Base-by-base conservation (phyloP, 2,329 filamentous ascomycete species). In the Cercospora berteroae region DNA sequence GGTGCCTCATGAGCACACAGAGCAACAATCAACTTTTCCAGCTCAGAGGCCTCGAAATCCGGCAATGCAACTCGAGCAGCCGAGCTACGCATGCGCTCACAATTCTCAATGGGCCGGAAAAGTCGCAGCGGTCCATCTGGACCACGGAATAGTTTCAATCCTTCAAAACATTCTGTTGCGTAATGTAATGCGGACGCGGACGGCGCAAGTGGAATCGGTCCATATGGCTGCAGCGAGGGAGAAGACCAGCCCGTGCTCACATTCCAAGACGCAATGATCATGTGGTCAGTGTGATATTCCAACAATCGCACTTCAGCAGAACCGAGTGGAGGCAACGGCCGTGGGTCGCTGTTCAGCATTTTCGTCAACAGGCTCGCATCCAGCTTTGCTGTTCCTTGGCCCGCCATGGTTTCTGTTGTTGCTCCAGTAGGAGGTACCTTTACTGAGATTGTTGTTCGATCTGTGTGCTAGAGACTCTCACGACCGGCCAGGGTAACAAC, bases 131-230 rank as follows among this genome's bases (percentile, higher is more conserved):
- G 86, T 74, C 89, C 89, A 78, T 94, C 90, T 3, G 70, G 85
- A 78, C 88, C 80, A 76, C 87, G 89, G 77, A 87, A 87, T 57
- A 87, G 87, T 81, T 96, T 96, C 83, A 89, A 84, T 18, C 92
- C 92, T 81, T 96, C 92, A 81, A 96, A 96, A 79, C 92, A 96
- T 80, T 94, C 90, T 58, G 92, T 95, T 18, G 92, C 92, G 80
- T 95, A 96, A 83, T 96, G 92, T 69, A 96, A 85, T 68, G 88
- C 88, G 2, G 89, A 91, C 8, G 92, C 91, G 4, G 91, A 93
- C 39, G 92, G 92, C 81, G 92, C 89, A 73, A 96, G 86, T 68
- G 85, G 85, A 64, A 96, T 82, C 13, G 91, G 90, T 0, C 90
- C 90, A 79, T 92, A 94, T 29, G 92, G 90, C 77, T 88, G 86